Evolutionary conservation across 2,329 filamentous ascomycete species (phyloP).

Genomic region (Phialophora tarda): DNA sequence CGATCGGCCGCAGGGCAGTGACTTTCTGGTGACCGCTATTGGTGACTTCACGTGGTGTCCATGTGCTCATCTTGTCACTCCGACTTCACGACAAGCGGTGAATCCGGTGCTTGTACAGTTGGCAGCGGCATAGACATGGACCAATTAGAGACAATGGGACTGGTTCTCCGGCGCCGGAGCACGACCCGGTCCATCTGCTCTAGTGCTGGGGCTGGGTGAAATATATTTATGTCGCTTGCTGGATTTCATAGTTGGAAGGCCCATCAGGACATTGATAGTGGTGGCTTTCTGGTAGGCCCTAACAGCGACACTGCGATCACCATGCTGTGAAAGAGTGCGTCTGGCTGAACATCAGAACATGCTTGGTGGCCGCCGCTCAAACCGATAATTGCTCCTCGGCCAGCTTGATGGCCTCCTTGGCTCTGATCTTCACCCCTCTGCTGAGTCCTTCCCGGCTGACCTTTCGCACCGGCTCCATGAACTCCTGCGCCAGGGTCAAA

Average conservation of each 20-base stretch:
- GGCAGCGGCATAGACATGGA: not conserved
- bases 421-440: slow-evolving; percentile 35
- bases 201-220: not conserved
- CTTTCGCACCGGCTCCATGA: slow-evolving; percentile 32
- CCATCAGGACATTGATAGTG: not conserved
- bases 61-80: not conserved
- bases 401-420: slow-evolving; percentile 31
- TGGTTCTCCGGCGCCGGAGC: not conserved
- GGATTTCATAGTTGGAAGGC: not conserved
- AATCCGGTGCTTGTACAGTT: not conserved
- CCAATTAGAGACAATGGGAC: not conserved
- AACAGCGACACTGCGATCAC: not conserved
- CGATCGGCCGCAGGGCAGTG: not conserved
- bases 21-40: not conserved
- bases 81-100: not conserved
- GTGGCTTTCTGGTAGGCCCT: not conserved
- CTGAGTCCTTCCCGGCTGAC: slow-evolving; percentile 32
- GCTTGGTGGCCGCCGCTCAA: not conserved
- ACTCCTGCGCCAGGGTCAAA: slow-evolving; percentile 19
- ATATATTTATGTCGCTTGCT: not conserved
- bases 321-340: not conserved
- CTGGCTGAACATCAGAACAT: not conserved
- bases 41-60: not conserved
- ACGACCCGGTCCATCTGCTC: not conserved
- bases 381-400: slow-evolving; percentile 25